phyloP scores from a whole-genome alignment of 176 grass and related monocot species.

The Avena sativa region DNA sequence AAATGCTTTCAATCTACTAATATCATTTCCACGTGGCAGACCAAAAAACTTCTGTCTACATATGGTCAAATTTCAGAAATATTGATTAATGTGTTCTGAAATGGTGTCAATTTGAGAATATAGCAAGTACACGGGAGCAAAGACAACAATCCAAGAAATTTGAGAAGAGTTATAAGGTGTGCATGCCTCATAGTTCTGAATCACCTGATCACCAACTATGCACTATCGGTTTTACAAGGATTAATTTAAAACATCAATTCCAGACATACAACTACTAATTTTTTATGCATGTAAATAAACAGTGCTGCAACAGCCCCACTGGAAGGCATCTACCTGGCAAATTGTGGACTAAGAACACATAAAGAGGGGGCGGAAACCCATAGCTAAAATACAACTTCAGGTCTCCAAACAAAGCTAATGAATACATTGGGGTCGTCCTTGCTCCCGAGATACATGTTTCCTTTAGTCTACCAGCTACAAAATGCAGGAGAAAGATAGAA shows the following conservation, averaged over 20 bases:
- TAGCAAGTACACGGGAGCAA: neutral
- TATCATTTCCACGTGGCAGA: conserved; percentile 19
- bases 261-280: neutral
- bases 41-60: neutral
- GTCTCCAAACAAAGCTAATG: neutral
- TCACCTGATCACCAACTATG: neutral
- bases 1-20: neutral
- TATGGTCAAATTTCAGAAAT: neutral
- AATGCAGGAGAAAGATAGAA: conserved; percentile 18
- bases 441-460: conserved; percentile 4
- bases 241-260: conserved; percentile 13
- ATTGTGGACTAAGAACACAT: neutral
- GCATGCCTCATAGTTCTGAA: neutral
- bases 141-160: neutral
- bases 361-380: neutral
- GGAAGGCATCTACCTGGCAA: neutral
- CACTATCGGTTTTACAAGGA: neutral
- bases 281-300: neutral
- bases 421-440: neutral
- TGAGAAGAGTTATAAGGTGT: neutral
- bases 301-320: neutral
- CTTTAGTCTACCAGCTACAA: conserved; percentile 13
- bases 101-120: conserved; percentile 7
- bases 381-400: neutral
- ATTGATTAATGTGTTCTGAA: neutral